phyloP scores from a whole-genome alignment of 768 basidiomycete genomes.

The Pisolithus orientalis region DNA sequence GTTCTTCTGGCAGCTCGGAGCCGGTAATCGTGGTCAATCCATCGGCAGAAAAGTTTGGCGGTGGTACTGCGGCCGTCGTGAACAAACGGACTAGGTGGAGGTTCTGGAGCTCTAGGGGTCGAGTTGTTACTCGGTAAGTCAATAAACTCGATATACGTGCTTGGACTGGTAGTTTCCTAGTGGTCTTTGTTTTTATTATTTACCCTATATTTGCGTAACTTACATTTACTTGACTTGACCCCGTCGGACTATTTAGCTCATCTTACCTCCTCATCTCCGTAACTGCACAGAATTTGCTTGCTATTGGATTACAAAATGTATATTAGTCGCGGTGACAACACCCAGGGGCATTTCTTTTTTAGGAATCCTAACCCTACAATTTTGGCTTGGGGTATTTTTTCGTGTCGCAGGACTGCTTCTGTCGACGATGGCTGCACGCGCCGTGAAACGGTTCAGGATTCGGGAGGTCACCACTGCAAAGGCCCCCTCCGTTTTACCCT shows the following conservation, averaged over 20 bases:
- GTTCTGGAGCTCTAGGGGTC: conserved; percentile 2
- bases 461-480: not conserved
- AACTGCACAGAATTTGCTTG: not conserved
- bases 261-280: not conserved
- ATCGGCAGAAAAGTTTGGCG: not conserved
- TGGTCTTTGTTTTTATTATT: not conserved
- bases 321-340: not conserved
- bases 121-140: not conserved
- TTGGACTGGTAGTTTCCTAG: too few species aligned
- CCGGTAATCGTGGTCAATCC: not conserved
- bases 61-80: not conserved
- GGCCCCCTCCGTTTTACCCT: not conserved
- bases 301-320: not conserved
- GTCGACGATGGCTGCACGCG: conserved; percentile 15
- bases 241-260: not conserved
- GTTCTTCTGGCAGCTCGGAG: not conserved
- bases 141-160: too few species aligned
- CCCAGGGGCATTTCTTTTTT: not conserved
- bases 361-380: not conserved
- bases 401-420: conserved; percentile 24
- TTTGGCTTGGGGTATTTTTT: not conserved
- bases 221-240: not conserved
- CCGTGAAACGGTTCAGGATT: not conserved
- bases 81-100: not conserved
- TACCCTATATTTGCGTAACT: not conserved